phyloP scores from a whole-genome alignment of 352 stramenopile genomes.

The Peronospora farinosa region DNA sequence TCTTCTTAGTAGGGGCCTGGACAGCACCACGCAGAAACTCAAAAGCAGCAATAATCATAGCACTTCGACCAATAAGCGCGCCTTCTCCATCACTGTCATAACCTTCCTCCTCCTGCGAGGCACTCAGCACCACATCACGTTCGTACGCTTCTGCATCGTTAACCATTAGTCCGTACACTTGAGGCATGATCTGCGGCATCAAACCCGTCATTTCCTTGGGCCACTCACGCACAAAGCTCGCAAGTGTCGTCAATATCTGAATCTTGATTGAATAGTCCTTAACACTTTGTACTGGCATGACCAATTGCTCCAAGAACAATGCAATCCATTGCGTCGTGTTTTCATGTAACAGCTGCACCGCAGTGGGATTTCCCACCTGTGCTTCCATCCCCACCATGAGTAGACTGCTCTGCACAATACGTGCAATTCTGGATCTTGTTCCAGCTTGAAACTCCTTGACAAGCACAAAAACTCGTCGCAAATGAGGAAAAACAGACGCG shows the following conservation, averaged over 20 bases:
- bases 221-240: constrained; percentile 79
- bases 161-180: constrained; percentile 54
- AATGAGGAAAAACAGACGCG: constrained; percentile 62
- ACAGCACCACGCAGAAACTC: constrained; percentile 70
- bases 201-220: constrained; percentile 72
- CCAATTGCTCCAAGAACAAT: constrained; percentile 55
- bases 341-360: constrained; percentile 51
- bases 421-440: constrained; percentile 51
- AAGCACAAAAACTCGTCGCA: constrained; percentile 55
- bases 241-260: constrained; percentile 63
- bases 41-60: constrained; percentile 62
- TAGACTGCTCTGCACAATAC: constrained; percentile 72
- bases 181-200: constrained; percentile 65
- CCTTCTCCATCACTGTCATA: constrained; percentile 80
- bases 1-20: constrained; percentile 79
- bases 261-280: constrained; percentile 74
- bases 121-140: constrained; percentile 46
- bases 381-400: constrained; percentile 82
- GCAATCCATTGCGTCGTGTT: constrained; percentile 69
- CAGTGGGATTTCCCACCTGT: constrained; percentile 57
- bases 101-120: constrained; percentile 45
- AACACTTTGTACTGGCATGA: constrained; percentile 31
- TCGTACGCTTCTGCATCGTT: constrained; percentile 45
- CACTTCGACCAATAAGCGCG: constrained; percentile 50
- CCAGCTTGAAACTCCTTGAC: constrained; percentile 39